These are phyloP conservation scores for Ganoderma lingzhi DNA, from an alignment of 1,284 basidiomycete species.

Conservation along the genomic window DNA sequence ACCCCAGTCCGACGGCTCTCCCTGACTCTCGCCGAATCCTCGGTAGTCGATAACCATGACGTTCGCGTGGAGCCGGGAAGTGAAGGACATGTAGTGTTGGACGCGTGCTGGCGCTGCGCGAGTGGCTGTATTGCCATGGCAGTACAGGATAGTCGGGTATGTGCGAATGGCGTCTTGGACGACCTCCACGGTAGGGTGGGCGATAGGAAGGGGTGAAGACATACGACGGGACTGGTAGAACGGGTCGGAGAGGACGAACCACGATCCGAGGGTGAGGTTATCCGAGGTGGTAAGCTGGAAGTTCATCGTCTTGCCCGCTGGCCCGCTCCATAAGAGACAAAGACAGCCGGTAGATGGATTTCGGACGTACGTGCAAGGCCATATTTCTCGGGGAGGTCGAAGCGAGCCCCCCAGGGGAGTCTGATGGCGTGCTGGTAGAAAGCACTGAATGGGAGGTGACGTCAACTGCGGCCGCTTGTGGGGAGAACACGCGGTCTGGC, in stretches of 20 bases:
- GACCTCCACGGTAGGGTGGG: conserved; percentile 43
- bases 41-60: conserved; percentile 90
- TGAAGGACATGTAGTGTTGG: conserved; percentile 66
- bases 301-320: conserved; percentile 32
- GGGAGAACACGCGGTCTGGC: background rate
- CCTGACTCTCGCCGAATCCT: conserved; percentile 91
- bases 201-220: conserved; percentile 36
- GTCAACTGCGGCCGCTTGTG: conserved; percentile 11
- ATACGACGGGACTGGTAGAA: conserved; percentile 61
- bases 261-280: conserved; percentile 84
- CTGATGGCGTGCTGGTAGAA: conserved; percentile 75
- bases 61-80: conserved; percentile 73
- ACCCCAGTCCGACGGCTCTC: conserved; percentile 80
- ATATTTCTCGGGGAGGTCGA: conserved; percentile 75
- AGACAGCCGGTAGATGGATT: background rate
- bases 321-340: background rate
- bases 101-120: conserved; percentile 74
- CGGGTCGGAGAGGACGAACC: conserved; percentile 85
- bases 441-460: conserved; percentile 43
- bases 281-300: conserved; percentile 67
- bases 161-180: conserved; percentile 58
- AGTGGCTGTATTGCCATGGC: conserved; percentile 91
- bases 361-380: conserved; percentile 80
- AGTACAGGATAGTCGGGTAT: conserved; percentile 84
- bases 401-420: conserved; percentile 72